Evolutionary conservation across 2,329 filamentous ascomycete genomes (phyloP).

Genomic region (Pyrenophora seminiperda): DNA sequence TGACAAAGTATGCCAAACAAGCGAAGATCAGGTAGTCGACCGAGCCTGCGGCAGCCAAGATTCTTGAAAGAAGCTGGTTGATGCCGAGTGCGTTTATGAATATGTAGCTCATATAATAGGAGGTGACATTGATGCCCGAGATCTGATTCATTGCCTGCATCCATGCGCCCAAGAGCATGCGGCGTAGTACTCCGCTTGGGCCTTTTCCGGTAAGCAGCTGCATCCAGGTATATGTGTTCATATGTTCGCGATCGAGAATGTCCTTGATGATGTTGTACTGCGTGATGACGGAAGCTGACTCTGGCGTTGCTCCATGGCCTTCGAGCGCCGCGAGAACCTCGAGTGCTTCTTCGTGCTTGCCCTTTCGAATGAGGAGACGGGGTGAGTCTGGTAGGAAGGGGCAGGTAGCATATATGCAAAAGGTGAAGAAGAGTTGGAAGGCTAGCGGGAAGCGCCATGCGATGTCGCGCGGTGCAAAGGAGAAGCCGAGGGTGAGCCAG

Average conservation of each 20-base stretch:
- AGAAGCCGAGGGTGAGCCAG: conserved; percentile 52
- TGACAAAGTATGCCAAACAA: conserved; percentile 52
- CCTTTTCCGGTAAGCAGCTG: conserved; percentile 51
- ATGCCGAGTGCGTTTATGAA: conserved; percentile 51
- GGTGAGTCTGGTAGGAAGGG: conserved; percentile 52
- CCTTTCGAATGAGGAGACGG: conserved; percentile 59
- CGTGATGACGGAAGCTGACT: conserved; percentile 42
- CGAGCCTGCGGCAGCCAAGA: conserved; percentile 52
- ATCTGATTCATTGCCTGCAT: conserved; percentile 56
- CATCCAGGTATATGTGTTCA: conserved; percentile 54
- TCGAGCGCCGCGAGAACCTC: conserved; percentile 46
- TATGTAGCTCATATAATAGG: conserved; percentile 51
- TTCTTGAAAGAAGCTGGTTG: conserved; percentile 40
- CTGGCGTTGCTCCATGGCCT: conserved; percentile 46
- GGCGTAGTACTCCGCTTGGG: conserved; percentile 49
- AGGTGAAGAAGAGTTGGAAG: conserved; percentile 63
- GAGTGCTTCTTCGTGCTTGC: conserved; percentile 52
- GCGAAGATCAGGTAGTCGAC: conserved; percentile 55
- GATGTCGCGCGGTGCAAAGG: conserved; percentile 45
- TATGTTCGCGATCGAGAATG: conserved; percentile 52
- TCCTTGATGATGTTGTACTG: conserved; percentile 49
- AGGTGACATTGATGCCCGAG: conserved; percentile 40
- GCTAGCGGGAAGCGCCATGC: conserved; percentile 59
- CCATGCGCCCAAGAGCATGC: conserved; percentile 54
- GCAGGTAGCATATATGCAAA: conserved; percentile 58